A percentile compares a stretch with the other conserved stretches of the same genome.
phyloP scores from a whole-genome alignment of 192 early-diverging fungal species.

The Coemansia sp. region DNA sequence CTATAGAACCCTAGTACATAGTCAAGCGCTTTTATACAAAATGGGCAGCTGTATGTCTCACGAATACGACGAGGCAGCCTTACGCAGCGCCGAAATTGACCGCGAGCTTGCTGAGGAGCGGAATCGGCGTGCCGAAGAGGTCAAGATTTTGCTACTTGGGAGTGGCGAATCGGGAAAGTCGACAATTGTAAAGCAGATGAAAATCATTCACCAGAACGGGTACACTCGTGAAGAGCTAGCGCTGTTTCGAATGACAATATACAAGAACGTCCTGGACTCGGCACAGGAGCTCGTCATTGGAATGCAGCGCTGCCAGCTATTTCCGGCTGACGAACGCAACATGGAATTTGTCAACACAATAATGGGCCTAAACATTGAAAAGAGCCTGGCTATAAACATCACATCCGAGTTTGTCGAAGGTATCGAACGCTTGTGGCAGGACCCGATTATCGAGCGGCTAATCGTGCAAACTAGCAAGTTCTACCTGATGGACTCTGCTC shows the following conservation, averaged over 20 bases:
- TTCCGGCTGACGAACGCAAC: conserved; percentile 56
- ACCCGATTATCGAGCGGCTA: conserved; percentile 61
- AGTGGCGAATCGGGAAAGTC: conserved; percentile 94
- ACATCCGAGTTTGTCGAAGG: conserved; percentile 66
- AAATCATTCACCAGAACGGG: conserved; percentile 92
- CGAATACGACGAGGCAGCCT: conserved; percentile 49
- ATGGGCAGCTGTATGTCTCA: conserved; percentile 57
- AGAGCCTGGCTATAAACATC: conserved; percentile 58
- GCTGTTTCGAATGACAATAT: conserved; percentile 74
- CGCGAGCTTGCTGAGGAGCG: conserved; percentile 55
- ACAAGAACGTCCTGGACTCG: conserved; percentile 84
- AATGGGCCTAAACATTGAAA: conserved; percentile 49
- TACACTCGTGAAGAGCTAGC: conserved; percentile 78
- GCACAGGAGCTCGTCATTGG: conserved; percentile 73
- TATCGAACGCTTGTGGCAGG: conserved; percentile 71
- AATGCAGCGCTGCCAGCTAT: conserved; percentile 62
- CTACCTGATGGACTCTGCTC: conserved; percentile 89
- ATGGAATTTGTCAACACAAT: conserved; percentile 41
- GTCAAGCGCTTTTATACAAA: conserved; percentile 9
- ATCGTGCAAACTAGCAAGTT: conserved; percentile 77
- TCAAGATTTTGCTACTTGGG: conserved; percentile 61
- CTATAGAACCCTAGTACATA: neutral
- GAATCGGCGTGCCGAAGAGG: conserved; percentile 53
- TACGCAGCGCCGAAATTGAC: conserved; percentile 57
- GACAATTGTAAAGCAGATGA: conserved; percentile 97